A percentile compares a stretch with the other conserved stretches of the same genome.
phyloP scores from a whole-genome alignment of 1,139 yeast species.

The Nadsonia commutata region DNA sequence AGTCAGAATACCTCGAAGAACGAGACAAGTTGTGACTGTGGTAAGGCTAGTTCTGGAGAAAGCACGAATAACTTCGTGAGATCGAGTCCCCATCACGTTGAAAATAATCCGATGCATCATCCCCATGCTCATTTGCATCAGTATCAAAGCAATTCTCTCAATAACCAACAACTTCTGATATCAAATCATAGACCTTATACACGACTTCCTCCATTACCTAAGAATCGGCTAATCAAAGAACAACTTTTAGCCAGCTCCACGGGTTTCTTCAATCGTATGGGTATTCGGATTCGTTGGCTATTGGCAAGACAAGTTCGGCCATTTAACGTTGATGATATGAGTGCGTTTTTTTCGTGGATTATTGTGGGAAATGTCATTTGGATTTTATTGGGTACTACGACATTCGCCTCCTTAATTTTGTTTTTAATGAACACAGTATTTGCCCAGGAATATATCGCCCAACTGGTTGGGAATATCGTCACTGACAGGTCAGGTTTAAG shows the following conservation, averaged over 20 bases:
- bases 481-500: slow-evolving; percentile 77
- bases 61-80: too few species aligned
- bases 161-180: neutral
- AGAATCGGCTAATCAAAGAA: slow-evolving; percentile 25
- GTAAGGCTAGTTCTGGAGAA: too few species aligned
- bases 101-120: too few species aligned
- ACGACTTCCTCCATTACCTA: slow-evolving; percentile 1
- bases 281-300: slow-evolving; percentile 55
- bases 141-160: too few species aligned
- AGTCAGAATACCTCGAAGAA: too few species aligned
- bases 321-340: slow-evolving; percentile 73
- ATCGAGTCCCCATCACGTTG: too few species aligned
- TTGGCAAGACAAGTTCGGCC: slow-evolving; percentile 52
- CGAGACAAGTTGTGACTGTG: too few species aligned
- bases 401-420: slow-evolving; percentile 68
- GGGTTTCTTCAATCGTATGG: slow-evolving; percentile 34
- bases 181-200: neutral
- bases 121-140: too few species aligned
- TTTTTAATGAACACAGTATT: slow-evolving; percentile 71
- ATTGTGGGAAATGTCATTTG: slow-evolving; percentile 72
- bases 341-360: slow-evolving; percentile 84
- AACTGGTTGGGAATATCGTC: slow-evolving; percentile 63
- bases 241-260: slow-evolving; percentile 40
- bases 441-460: slow-evolving; percentile 81
- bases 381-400: slow-evolving; percentile 75